phyloP scores from a whole-genome alignment of 2,329 filamentous ascomycete genomes.

The Samsoniella hepiali region DNA sequence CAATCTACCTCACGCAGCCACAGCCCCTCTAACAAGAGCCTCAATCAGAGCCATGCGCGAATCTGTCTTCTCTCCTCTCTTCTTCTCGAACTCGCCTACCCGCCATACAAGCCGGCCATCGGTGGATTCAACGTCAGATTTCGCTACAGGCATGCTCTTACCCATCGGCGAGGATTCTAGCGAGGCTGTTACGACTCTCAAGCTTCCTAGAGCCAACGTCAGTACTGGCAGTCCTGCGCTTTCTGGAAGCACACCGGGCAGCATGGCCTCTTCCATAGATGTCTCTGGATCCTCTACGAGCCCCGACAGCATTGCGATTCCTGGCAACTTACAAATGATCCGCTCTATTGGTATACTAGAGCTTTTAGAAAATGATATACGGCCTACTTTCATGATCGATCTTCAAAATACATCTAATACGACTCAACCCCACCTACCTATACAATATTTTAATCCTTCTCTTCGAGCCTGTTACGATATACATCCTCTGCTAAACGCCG shows the following conservation, averaged over 20 bases:
- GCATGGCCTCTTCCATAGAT: slow-evolving; percentile 52
- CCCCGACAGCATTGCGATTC: slow-evolving; percentile 47
- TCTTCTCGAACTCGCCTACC: slow-evolving; percentile 47
- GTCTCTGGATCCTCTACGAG: slow-evolving; percentile 49
- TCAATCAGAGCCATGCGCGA: slow-evolving; percentile 31
- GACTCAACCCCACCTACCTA: slow-evolving; percentile 50
- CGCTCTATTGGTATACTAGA: slow-evolving; percentile 66
- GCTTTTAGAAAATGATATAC: slow-evolving; percentile 70
- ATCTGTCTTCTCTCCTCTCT: slow-evolving; percentile 47
- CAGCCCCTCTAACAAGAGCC: slow-evolving; percentile 22
- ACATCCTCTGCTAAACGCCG: slow-evolving; percentile 54
- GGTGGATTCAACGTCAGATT: slow-evolving; percentile 39
- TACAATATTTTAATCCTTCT: slow-evolving; percentile 67
- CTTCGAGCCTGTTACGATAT: slow-evolving; percentile 56
- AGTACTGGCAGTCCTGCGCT: slow-evolving; percentile 45
- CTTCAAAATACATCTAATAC: slow-evolving; percentile 56
- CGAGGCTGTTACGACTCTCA: slow-evolving; percentile 51
- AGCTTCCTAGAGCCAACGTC: slow-evolving; percentile 53
- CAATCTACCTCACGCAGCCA: slow-evolving; percentile 37
- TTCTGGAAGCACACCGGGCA: slow-evolving; percentile 51
- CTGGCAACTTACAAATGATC: slow-evolving; percentile 53
- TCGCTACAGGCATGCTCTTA: slow-evolving; percentile 45
- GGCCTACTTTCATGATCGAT: slow-evolving; percentile 75
- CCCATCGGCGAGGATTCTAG: slow-evolving; percentile 42
- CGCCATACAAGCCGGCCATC: slow-evolving; percentile 37